phyloP scores from a whole-genome alignment of 805 yeast species.

The Saccharomycopsis capsularis region DNA sequence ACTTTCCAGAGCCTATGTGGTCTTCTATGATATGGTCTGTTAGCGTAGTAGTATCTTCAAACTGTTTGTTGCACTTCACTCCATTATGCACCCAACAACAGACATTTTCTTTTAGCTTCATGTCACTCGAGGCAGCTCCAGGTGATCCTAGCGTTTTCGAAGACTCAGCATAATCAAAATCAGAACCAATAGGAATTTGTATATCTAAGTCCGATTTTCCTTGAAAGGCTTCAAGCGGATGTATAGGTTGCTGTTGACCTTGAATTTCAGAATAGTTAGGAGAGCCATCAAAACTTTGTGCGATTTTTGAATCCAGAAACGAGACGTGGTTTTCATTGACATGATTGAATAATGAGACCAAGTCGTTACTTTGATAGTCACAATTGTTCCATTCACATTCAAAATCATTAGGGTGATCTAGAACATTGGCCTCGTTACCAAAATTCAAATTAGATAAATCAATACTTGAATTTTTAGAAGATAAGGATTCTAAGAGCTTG shows the following conservation, averaged over 20 bases:
- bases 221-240: no score
- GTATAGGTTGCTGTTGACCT: no score
- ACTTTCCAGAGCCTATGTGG: slow-evolving; percentile 73
- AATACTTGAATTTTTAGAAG: no score
- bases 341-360: slow-evolving; percentile 53
- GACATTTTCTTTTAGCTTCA: background rate
- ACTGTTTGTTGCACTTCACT: slow-evolving; percentile 26
- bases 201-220: no score
- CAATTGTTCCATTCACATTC: slow-evolving; percentile 78
- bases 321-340: slow-evolving; percentile 37
- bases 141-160: background rate
- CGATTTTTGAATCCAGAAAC: background rate
- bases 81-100: background rate
- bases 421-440: background rate
- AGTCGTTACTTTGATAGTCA: slow-evolving; percentile 45
- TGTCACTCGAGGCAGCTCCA: background rate
- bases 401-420: slow-evolving; percentile 8
- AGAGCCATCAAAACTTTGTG: background rate
- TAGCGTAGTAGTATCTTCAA: slow-evolving; percentile 50
- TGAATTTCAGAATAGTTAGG: background rate
- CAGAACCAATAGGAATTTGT: no score
- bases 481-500: background rate
- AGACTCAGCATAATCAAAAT: background rate
- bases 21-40: slow-evolving; percentile 60
- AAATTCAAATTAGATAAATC: background rate